Evolutionary conservation across 2,329 filamentous ascomycete genomes (phyloP).

Genomic region (Penicillium sp.): DNA sequence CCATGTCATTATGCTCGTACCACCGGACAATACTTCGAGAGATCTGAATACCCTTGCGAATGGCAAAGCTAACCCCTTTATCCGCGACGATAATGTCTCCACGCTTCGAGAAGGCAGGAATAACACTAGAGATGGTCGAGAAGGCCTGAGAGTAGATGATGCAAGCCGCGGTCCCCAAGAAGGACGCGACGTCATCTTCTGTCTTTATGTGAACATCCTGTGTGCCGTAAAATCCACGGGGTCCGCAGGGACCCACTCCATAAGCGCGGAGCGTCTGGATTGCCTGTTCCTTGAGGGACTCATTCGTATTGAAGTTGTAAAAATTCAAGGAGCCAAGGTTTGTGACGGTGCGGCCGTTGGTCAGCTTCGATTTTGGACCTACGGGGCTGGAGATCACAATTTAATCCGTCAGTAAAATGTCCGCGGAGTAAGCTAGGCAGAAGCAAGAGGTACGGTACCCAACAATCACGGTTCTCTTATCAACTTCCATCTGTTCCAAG

Average conservation of each 20-base stretch:
- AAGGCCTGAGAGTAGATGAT: conserved; percentile 97
- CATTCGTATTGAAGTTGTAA: conserved; percentile 94
- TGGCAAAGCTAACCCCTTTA: conserved; percentile 87
- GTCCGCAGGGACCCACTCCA: conserved; percentile 93
- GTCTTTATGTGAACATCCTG: conserved; percentile 98
- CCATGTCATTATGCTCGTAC: conserved; percentile 96
- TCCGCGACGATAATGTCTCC: conserved; percentile 97
- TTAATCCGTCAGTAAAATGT: conserved; percentile 14
- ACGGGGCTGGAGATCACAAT: conserved; percentile 63
- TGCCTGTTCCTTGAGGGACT: conserved; percentile 89
- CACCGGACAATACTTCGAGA: conserved; percentile 86
- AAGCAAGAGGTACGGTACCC: conserved; percentile 59
- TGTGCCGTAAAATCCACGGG: conserved; percentile 96
- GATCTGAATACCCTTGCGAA: conserved; percentile 91
- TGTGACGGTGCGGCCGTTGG: conserved; percentile 83
- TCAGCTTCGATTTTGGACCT: conserved; percentile 83
- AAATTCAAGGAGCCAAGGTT: conserved; percentile 97
- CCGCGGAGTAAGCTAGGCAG: background rate
- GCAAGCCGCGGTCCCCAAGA: conserved; percentile 80
- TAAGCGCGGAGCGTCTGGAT: conserved; percentile 92
- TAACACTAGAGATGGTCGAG: conserved; percentile 93
- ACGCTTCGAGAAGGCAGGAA: conserved; percentile 94
- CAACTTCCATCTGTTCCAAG: conserved; percentile 77
- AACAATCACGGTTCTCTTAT: conserved; percentile 82
- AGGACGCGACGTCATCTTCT: conserved; percentile 87